These are phyloP conservation scores for Cytospora mali DNA, from an alignment of 2,329 filamentous ascomycete genomes.

Conservation along the genomic window DNA sequence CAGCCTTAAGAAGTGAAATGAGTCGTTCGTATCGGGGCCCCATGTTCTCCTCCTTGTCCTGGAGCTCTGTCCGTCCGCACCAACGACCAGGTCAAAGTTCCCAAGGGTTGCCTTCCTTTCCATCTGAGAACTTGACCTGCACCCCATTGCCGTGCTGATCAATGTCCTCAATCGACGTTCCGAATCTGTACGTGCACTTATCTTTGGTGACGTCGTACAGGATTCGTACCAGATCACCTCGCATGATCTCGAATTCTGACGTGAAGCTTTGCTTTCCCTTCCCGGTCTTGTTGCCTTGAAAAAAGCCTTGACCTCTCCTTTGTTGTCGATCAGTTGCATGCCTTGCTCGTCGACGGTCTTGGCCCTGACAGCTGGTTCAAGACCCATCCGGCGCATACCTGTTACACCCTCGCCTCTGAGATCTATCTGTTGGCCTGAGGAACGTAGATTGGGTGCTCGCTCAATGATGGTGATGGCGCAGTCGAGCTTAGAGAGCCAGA, in stretches of 20 bases:
- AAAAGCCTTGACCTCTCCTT: slow-evolving; percentile 42
- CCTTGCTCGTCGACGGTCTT: slow-evolving; percentile 38
- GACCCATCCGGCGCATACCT: slow-evolving; percentile 34
- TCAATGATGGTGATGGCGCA: slow-evolving; percentile 34
- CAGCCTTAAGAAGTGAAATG: slow-evolving; percentile 32
- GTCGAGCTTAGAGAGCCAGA: slow-evolving; percentile 33
- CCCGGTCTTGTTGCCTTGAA: slow-evolving; percentile 45
- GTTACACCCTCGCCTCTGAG: slow-evolving; percentile 33
- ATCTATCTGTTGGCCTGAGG: slow-evolving; percentile 35
- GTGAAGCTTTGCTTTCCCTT: slow-evolving; percentile 49
- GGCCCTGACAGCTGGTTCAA: slow-evolving; percentile 29
- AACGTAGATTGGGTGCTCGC: slow-evolving; percentile 32
- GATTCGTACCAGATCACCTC: slow-evolving; percentile 56
- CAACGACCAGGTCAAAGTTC: slow-evolving; percentile 58
- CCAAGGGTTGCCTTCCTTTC: slow-evolving; percentile 40
- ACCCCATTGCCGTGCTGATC: slow-evolving; percentile 39
- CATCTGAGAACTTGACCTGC: slow-evolving; percentile 46
- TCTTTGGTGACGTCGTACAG: slow-evolving; percentile 46
- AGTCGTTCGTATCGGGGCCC: slow-evolving; percentile 32
- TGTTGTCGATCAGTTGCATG: slow-evolving; percentile 46
- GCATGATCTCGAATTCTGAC: slow-evolving; percentile 62
- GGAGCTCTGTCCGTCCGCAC: slow-evolving; percentile 58
- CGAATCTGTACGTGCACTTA: slow-evolving; percentile 35
- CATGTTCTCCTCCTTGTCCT: slow-evolving; percentile 48
- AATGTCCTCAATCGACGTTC: slow-evolving; percentile 36